phyloP scores from a whole-genome alignment of 257 asterid genomes.

The Nicotiana attenuata region DNA sequence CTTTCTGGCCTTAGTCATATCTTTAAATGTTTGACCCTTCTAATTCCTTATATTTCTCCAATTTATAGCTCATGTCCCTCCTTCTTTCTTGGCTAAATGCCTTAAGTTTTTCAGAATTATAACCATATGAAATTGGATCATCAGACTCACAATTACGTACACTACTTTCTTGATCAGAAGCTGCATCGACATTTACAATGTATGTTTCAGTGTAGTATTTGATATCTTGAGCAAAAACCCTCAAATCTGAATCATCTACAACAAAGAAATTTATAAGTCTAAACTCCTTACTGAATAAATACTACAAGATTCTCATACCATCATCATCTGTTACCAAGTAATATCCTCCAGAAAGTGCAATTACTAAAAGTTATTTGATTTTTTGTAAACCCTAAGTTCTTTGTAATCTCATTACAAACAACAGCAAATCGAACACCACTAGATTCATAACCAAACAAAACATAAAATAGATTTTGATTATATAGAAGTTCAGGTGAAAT shows the following conservation, averaged over 20 bases:
- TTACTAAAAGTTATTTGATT: neutral
- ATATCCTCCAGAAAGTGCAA: neutral
- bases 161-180: neutral
- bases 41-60: neutral
- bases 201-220: neutral
- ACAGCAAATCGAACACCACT: too few species aligned
- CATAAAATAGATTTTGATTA: too few species aligned
- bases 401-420: neutral
- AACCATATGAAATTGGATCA: neutral
- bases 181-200: neutral
- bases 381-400: neutral
- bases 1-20: too few species aligned
- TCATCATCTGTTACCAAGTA: neutral
- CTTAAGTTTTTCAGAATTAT: neutral
- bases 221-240: neutral
- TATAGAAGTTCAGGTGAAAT: too few species aligned
- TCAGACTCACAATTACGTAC: neutral
- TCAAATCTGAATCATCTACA: neutral
- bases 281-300: neutral
- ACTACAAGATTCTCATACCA: neutral
- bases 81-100: neutral
- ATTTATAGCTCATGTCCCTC: neutral
- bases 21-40: too few species aligned
- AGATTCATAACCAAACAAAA: too few species aligned
- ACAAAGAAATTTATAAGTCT: neutral